Conservation (phyloP, 148 eudicot species). For the Camellia lanceoleosa region DNA sequence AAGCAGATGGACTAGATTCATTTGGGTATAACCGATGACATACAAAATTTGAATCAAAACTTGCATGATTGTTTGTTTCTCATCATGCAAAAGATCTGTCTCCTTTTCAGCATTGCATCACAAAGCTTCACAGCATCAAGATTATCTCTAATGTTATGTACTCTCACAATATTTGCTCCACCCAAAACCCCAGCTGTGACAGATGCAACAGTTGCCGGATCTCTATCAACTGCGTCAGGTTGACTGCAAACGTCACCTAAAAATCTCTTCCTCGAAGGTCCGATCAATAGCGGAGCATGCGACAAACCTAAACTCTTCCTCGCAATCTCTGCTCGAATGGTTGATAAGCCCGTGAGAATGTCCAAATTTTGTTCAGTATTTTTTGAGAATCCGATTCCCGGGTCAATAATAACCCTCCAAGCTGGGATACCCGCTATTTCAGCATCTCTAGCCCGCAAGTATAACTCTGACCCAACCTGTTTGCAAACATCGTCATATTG, state of each 20-base stretch:
- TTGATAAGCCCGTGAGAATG: slow-evolving; percentile 48
- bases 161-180: slow-evolving; percentile 89
- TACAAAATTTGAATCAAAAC: too few species aligned
- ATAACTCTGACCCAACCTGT: slow-evolving; percentile 62
- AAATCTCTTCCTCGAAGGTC: slow-evolving; percentile 88
- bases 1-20: too few species aligned
- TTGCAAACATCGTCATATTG: slow-evolving; percentile 59
- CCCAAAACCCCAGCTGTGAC: slow-evolving; percentile 66
- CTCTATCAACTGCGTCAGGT: slow-evolving; percentile 55
- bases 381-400: slow-evolving; percentile 92
- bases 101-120: slow-evolving; percentile 65
- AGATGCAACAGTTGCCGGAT: slow-evolving; percentile 72
- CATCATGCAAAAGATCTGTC: slow-evolving; percentile 13
- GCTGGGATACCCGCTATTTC: slow-evolving; percentile 76
- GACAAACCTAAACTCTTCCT: slow-evolving; percentile 63
- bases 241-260: slow-evolving; percentile 69
- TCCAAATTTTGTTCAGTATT: slow-evolving; percentile 72
- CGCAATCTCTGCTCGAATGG: slow-evolving; percentile 58
- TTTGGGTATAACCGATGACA: too few species aligned
- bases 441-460: slow-evolving; percentile 42
- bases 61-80: not conserved
- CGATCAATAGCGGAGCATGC: slow-evolving; percentile 69
- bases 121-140: slow-evolving; percentile 71
- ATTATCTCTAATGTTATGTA: slow-evolving; percentile 70
- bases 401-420: slow-evolving; percentile 82